Evolutionary conservation across 805 yeast species (phyloP).

Genomic region (Vanderwaltozyma tropicalis): DNA sequence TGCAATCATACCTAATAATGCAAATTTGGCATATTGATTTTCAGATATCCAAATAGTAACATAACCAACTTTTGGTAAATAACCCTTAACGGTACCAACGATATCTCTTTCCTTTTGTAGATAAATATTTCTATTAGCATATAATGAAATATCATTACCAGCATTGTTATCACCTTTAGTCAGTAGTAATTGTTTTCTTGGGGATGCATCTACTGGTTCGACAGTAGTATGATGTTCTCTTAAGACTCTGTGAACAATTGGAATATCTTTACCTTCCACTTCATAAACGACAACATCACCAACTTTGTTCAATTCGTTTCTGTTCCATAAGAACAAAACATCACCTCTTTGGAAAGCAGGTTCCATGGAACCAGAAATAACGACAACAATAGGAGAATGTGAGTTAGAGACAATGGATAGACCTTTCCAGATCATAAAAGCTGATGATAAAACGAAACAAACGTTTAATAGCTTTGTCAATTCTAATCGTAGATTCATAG

Average conservation of each 20-base stretch:
- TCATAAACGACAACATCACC: constrained; percentile 95
- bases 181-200: constrained; percentile 52
- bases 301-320: constrained; percentile 53
- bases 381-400: constrained; percentile 91
- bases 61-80: constrained; percentile 83
- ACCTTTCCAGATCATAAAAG: constrained; percentile 86
- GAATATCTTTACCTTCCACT: constrained; percentile 65
- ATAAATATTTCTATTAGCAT: constrained; percentile 66
- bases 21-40: constrained; percentile 70
- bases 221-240: constrained; percentile 49
- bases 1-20: constrained; percentile 64
- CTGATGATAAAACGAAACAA: constrained; percentile 73
- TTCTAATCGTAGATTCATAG: constrained; percentile 53
- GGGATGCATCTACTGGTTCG: constrained; percentile 21
- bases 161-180: constrained; percentile 97
- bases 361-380: constrained; percentile 96
- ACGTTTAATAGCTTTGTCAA: constrained; percentile 58
- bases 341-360: constrained; percentile 99
- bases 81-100: constrained; percentile 86
- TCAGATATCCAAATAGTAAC: constrained; percentile 87
- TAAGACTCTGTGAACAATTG: constrained; percentile 93
- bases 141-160: constrained; percentile 78
- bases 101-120: constrained; percentile 69
- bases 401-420: constrained; percentile 68
- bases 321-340: constrained; percentile 81